A percentile compares a stretch with the other conserved stretches of the same genome.
Conservation (phyloP, 2,329 filamentous ascomycete species). For the Emmonsiellopsis sp. region DNA sequence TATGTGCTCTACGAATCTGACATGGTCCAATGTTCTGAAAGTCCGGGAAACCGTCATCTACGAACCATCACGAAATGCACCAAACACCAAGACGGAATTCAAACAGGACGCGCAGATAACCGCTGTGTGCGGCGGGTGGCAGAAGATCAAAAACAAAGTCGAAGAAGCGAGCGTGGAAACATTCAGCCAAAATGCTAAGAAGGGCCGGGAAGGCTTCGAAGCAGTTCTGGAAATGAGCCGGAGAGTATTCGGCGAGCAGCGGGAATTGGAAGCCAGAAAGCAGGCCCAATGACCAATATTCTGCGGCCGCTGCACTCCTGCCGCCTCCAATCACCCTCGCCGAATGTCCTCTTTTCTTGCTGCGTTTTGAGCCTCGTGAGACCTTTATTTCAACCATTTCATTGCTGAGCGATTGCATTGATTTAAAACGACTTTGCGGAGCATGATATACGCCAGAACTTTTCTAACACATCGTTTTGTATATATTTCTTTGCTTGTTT, state of each 20-base stretch:
- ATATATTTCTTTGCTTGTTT: not conserved
- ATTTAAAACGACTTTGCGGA: not conserved
- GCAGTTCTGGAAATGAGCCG: slow-evolving; percentile 87
- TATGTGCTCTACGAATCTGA: slow-evolving; percentile 94
- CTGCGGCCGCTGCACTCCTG: not conserved
- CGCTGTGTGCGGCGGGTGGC: slow-evolving; percentile 90
- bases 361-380: not conserved
- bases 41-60: slow-evolving; percentile 92
- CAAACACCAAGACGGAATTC: slow-evolving; percentile 61
- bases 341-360: not conserved
- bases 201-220: slow-evolving; percentile 91
- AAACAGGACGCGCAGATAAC: slow-evolving; percentile 86
- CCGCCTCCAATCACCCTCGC: not conserved
- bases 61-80: slow-evolving; percentile 47
- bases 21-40: slow-evolving; percentile 78
- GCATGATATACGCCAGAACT: too few species aligned
- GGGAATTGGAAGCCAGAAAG: slow-evolving; percentile 48
- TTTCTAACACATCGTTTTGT: not conserved
- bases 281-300: slow-evolving; percentile 8
- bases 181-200: slow-evolving; percentile 84
- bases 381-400: slow-evolving; percentile 8
- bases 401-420: slow-evolving; percentile 20
- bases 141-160: slow-evolving; percentile 91
- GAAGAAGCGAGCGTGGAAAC: slow-evolving; percentile 82
- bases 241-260: slow-evolving; percentile 83